Conservation (phyloP, 2,329 filamentous ascomycete species). For the Aureobasidium sp. region DNA sequence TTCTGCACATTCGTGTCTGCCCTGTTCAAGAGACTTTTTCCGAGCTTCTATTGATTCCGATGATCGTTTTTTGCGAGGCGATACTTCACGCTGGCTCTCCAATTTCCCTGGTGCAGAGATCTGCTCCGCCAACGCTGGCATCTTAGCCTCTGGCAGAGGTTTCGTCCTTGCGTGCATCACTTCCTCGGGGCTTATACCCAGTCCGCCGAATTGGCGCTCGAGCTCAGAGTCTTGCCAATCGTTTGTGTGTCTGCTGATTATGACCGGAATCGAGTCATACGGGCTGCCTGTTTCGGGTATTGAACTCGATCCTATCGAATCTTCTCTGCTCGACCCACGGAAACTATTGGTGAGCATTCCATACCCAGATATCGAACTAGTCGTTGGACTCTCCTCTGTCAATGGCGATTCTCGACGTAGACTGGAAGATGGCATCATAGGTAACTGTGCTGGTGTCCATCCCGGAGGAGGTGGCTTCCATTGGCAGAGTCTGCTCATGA, state of each 20-base stretch:
- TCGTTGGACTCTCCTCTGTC: conserved; percentile 74
- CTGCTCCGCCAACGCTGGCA: conserved; percentile 52
- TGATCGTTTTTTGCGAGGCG: conserved; percentile 56
- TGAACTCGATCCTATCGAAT: conserved; percentile 80
- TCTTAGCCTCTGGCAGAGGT: conserved; percentile 22
- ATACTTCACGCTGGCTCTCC: conserved; percentile 22
- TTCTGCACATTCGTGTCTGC: conserved; percentile 61
- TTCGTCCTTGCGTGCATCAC: conserved; percentile 21
- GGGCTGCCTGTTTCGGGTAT: conserved; percentile 80
- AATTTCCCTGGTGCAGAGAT: conserved; percentile 53
- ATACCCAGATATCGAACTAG: conserved; percentile 60
- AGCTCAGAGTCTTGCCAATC: conserved; percentile 63
- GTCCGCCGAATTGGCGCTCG: conserved; percentile 46
- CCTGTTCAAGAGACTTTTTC: conserved; percentile 65
- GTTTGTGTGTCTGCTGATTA: conserved; percentile 63
- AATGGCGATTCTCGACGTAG: conserved; percentile 56
- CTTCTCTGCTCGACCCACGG: conserved; percentile 70
- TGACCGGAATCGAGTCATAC: conserved; percentile 68
- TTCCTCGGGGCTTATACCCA: conserved; percentile 60
- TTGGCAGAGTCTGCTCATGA: conserved; percentile 77
- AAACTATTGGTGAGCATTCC: conserved; percentile 64
- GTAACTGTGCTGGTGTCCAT: conserved; percentile 34
- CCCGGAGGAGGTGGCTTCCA: conserved; percentile 75
- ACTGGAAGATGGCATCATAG: conserved; percentile 47
- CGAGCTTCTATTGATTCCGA: conserved; percentile 66